Evolutionary conservation across 306 rosid genomes (phyloP).

Genomic region (Ochetophila trinervis): DNA sequence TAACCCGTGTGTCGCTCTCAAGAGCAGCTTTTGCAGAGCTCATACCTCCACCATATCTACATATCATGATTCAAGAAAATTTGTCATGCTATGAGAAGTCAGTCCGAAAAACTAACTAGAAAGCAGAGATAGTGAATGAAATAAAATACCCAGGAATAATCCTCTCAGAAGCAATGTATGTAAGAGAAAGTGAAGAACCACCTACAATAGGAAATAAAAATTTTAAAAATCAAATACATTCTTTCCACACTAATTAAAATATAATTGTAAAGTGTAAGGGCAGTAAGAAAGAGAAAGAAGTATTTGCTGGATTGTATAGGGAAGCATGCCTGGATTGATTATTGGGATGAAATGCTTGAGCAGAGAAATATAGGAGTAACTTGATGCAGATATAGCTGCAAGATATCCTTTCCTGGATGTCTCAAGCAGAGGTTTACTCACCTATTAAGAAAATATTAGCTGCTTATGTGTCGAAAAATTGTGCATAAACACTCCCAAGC

Average conservation of each 20-base stretch:
- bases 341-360: constrained; percentile 92
- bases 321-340: constrained; percentile 68
- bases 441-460: constrained; percentile 44
- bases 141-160: constrained; percentile 85
- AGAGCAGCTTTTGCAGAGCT: constrained; percentile 98
- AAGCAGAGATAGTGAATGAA: constrained; percentile 15
- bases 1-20: constrained; percentile 91
- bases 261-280: background rate
- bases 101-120: constrained; percentile 11
- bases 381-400: constrained; percentile 94
- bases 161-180: constrained; percentile 92
- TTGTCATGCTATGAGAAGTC: background rate
- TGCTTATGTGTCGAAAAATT: constrained; percentile 15
- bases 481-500: background rate
- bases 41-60: constrained; percentile 98
- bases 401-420: constrained; percentile 95
- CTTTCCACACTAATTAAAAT: background rate
- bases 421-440: constrained; percentile 86
- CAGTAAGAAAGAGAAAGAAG: constrained; percentile 17
- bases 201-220: constrained; percentile 44
- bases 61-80: constrained; percentile 13
- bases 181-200: constrained; percentile 90
- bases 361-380: constrained; percentile 88
- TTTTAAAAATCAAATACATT: background rate
- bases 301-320: background rate